Evolutionary conservation across 1,139 yeast species (phyloP).

Genomic region (Taphrina flavorubra): DNA sequence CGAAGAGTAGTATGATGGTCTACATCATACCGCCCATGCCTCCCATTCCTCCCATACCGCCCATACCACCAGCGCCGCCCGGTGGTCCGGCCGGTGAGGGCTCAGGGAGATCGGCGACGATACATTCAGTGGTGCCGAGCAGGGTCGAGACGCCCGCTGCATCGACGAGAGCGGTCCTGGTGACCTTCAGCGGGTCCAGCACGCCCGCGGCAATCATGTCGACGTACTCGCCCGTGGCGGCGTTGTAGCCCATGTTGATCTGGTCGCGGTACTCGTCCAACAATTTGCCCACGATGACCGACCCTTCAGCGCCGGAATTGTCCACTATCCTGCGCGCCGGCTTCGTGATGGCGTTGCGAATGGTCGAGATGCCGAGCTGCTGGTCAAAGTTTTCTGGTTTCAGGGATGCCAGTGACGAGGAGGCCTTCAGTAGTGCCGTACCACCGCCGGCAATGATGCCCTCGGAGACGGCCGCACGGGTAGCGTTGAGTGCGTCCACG

Average conservation of each 20-base stretch:
- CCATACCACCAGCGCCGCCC: slow-evolving; percentile 72
- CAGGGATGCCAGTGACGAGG: slow-evolving; percentile 76
- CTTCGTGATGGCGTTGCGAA: slow-evolving; percentile 91
- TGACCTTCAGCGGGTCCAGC: slow-evolving; percentile 99
- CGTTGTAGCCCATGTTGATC: slow-evolving; percentile 92
- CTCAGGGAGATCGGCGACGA: slow-evolving; percentile 96
- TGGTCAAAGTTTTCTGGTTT: slow-evolving; percentile 94
- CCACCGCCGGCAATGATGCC: slow-evolving; percentile 99
- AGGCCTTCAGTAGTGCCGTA: slow-evolving; percentile 96
- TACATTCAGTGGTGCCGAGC: slow-evolving; percentile 98
- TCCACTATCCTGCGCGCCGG: slow-evolving; percentile 98
- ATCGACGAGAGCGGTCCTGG: slow-evolving; percentile 93
- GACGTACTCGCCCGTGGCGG: slow-evolving; percentile 90
- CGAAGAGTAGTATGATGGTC: no score
- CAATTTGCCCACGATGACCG: slow-evolving; percentile 95
- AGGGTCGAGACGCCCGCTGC: slow-evolving; percentile 98
- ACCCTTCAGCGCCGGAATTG: slow-evolving; percentile 98
- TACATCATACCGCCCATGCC: slow-evolving; percentile 42
- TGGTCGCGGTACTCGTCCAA: slow-evolving; percentile 79
- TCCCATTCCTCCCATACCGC: slow-evolving; percentile 52
- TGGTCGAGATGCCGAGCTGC: slow-evolving; percentile 95
- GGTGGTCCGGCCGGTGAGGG: slow-evolving; percentile 67
- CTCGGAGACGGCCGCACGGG: slow-evolving; percentile 99
- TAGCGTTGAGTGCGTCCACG: slow-evolving; percentile 98
- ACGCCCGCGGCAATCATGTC: slow-evolving; percentile 98